Base-by-base conservation (phyloP, 768 basidiomycete genomes). In the Pisolithus albus region DNA sequence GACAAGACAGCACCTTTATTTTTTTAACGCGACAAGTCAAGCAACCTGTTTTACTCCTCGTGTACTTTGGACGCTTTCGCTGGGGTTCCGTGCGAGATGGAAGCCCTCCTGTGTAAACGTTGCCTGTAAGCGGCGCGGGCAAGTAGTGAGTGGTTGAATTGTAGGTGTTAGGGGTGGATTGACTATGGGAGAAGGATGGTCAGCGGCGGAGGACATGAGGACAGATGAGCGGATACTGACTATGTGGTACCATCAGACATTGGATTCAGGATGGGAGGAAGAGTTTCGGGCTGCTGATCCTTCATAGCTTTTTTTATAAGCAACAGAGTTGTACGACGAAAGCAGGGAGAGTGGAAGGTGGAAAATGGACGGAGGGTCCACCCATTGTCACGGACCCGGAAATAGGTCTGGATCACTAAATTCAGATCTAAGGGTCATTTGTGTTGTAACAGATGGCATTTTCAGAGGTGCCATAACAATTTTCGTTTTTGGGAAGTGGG, bases 1-100 rank as follows among this genome's bases (percentile, higher is more conserved):
- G 2, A 51, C n/a, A 39, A 44, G 50, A 13, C 34, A 50, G 64
- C 77, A 88, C 89, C 80, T 96, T 96, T 63, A 97, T 91, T 77
- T 95, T 90, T 77, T 94, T 93, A 56, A 83, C 81, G 60, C 93
- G 80, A 77, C 93, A 97, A 40, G 90, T 93, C 64, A 95, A 72
- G 65, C 93, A 97, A 21, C 93, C 93, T 1, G 92, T 92, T 73
- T 95, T 93, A 70, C 88, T 91, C 60, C 93, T 81, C 56, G 89
- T 92, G 61, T 94, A 94, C 75, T 96, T 96, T 46, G 89, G 90
- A 34, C 89, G 84, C 65, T 89, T 90, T 53, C 88, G 79, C 60
- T 75, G 75, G 15, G 74, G 61, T 23, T 75, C 86, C 34, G 68
- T 70, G 47, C 78, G 75, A 49, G 77, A 66, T 21, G 77, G 71